A percentile compares a stretch with the other conserved stretches of the same genome.
Evolutionary conservation across 148 eudicot genomes (phyloP).

Genomic region (Silene uniflora): DNA sequence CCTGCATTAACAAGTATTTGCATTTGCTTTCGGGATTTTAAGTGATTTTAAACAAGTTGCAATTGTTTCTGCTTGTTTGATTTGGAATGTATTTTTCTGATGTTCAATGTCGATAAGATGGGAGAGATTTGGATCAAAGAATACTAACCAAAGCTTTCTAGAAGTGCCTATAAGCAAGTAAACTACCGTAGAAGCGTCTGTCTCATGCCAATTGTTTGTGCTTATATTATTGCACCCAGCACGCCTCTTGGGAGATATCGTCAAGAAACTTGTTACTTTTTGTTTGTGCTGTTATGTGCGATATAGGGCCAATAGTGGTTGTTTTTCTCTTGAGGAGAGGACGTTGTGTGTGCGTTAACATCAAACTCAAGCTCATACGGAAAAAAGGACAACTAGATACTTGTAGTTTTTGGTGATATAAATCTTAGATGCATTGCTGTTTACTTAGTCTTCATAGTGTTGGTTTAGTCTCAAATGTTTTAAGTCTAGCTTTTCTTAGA

Average conservation of each 20-base stretch:
- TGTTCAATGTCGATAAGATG: background rate
- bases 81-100: background rate
- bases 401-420: background rate
- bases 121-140: background rate
- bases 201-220: too few relatives aligned
- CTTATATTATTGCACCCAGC: background rate
- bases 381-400: background rate
- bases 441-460: background rate
- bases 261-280: background rate
- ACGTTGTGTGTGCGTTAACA: background rate
- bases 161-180: too few relatives aligned
- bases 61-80: background rate
- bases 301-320: background rate
- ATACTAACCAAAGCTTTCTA: too few relatives aligned
- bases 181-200: too few relatives aligned
- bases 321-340: background rate
- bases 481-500: background rate
- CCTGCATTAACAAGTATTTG: too few relatives aligned
- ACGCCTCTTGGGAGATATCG: background rate
- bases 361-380: background rate
- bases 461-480: background rate
- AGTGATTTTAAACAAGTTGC: too few relatives aligned
- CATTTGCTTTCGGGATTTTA: too few relatives aligned
- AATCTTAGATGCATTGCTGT: background rate
- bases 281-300: background rate